Base-by-base conservation (phyloP, 2,329 filamentous ascomycete genomes). In the Aspergillus fijiensis region DNA sequence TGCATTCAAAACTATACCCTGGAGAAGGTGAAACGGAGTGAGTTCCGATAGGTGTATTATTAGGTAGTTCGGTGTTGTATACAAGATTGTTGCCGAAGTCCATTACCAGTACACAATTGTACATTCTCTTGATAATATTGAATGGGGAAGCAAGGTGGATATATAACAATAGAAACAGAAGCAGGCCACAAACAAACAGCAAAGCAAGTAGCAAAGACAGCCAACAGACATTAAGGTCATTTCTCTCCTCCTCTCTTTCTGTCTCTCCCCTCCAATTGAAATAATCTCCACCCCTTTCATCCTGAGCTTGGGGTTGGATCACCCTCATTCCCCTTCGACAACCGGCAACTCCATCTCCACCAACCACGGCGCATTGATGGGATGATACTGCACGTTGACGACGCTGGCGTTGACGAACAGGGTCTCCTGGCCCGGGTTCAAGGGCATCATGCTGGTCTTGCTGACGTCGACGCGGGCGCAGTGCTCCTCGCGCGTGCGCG, bases 401-500 rank as follows among this genome's bases (percentile, higher is more conserved):
- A 87, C 81, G 65, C 82, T 82, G 2, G 84, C 84, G 73, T 87
- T 87, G 11, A 86, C 77, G 72, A 86, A 82, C 45, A 85, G 60
- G 3, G 84, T 86, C 70, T 86, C 81, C 58, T 78, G 70, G 0
- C 83, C 83, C 55, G 75, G 72, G 51, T 67, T 65, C 58, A 85
- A 62, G 39, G 60, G 70, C 60, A 16, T 65, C 42, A 45, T 67
- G 62, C 66, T 66, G 21, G 61, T 62, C 10, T 48, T 60, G 39
- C 72, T 77, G 11, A 75, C 63, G 71, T 80, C 72, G 29, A 72
- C 66, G 59, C 70, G 72, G 6, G 67, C 74, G 29, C 70, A 68
- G 11, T 74, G 65, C 27, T 75, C 64, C 51, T 73, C 67, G 27
- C 76, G 51, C 57, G 72, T 69, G 10, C 66, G 69, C 55, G 73